A percentile compares a stretch with the other conserved stretches of the same genome.
phyloP scores from a whole-genome alignment of 345 rosid genomes.

The Anacardium occidentale region DNA sequence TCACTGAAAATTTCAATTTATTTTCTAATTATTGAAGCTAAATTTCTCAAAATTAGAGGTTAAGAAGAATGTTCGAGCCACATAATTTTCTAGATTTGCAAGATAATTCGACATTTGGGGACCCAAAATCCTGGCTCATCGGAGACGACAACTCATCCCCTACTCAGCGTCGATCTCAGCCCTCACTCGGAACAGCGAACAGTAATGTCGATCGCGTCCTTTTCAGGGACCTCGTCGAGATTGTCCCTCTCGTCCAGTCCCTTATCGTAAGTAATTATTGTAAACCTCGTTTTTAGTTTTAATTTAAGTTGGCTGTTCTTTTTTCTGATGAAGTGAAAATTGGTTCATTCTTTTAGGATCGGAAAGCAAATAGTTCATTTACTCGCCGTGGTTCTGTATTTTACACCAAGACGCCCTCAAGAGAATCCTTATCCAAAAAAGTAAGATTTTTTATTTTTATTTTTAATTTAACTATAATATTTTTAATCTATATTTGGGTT shows the following conservation, averaged over 20 bases:
- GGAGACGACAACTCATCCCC: conserved; percentile 49
- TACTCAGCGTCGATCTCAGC: conserved; percentile 35
- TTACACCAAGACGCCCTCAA: conserved; percentile 96
- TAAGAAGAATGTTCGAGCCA: conserved; percentile 51
- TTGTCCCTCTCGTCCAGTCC: conserved; percentile 88
- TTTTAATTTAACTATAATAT: neutral
- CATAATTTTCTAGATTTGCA: conserved; percentile 59
- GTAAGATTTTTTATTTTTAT: conserved; percentile 34
- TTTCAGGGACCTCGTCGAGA: conserved; percentile 80
- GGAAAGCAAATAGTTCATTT: conserved; percentile 74
- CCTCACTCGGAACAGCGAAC: conserved; percentile 27
- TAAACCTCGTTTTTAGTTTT: neutral
- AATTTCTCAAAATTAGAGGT: too few relatives aligned
- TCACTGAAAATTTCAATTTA: neutral
- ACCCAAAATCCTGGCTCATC: conserved; percentile 67
- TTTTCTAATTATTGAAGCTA: neutral
- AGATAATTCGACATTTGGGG: conserved; percentile 57
- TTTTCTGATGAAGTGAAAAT: neutral
- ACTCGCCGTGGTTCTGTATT: conserved; percentile 78
- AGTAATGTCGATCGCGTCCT: conserved; percentile 69
- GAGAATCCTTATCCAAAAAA: conserved; percentile 58
- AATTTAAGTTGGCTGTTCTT: neutral
- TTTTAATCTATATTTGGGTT: neutral
- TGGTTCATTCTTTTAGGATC: conserved; percentile 45
- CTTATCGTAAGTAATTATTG: conserved; percentile 54